Base-by-base conservation (phyloP, 192 early-diverging fungal genomes). In the Gaertneriomyces sp. region DNA sequence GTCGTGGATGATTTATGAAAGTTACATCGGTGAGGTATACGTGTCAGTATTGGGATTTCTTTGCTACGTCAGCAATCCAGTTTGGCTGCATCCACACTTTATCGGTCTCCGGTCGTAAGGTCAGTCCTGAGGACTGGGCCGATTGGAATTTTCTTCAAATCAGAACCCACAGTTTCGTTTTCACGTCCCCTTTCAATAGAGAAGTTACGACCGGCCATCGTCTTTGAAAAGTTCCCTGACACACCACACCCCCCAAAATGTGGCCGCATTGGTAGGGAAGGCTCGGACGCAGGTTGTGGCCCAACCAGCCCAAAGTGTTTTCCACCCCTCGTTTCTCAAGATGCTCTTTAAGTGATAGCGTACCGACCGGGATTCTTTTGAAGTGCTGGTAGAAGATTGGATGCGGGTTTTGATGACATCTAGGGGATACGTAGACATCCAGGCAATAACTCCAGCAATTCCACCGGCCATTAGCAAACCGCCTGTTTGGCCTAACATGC, bases 221-320 rank as follows among this genome's bases (percentile, higher is more conserved):
- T 33, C 25, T 33, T 56, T 56, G 6, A 65, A 58, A 14, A 65
- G 17, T 9, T 25, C 10, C 42, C 61, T 60, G 4, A 51, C 47
- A 47, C 59, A 69, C 16, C 53, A 51, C 11, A 81, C 79, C 14
- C 62, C 71, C 61, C 75, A 77, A 55, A 81, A 81, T 12, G 76
- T 78, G 7, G 80, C 80, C 4, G 76, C 80, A 59, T 82, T 82
- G 5, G 80, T 82, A 17, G 80, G 80, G 58, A 82, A 82, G 4
- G 76, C 80, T 6, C 80, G 55, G 49, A 82, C 62, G 14, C 70
- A 62, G 10, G 75, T 77, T n/a, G 80, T 77, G 4, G 69, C 72
- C 43, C 76, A 45, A 8, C 80, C 80, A 38, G 56, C 57, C 46
- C 78, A 82, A 7, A 82, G 68, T 8, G 69, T 68, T 25, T 77